Base-by-base conservation (phyloP, 176 grass and related monocot species). In the Echinochloa phyllopogon region DNA sequence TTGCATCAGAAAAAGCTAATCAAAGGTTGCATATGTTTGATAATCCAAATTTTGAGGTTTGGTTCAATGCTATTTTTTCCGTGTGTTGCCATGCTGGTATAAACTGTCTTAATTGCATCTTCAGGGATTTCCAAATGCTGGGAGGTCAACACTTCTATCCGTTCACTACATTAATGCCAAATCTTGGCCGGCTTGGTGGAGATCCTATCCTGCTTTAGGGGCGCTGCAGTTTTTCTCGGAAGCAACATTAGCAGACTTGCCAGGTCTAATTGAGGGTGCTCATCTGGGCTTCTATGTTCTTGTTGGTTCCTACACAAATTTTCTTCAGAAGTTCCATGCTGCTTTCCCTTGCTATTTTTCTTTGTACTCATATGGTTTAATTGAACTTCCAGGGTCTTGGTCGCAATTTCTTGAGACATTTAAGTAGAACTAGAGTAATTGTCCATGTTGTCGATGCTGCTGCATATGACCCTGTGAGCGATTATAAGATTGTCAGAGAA, bases 111-210 rank as follows among this genome's bases (percentile, higher is more conserved):
- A 49, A 43, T 57, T 78, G 16, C 65, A 59, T 64, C 49, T 82
- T 74, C 42, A 98, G 96, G 96, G 96, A 71, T 93, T 98, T 73
- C 96, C 96, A n/a, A 98, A 98, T 90, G 96, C 96, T 87, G 96
- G 96, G 75, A 98, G 95, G 80, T 98, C 93, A 81, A 98, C 96
- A 71, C 96, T 98, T 92, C 77, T 98, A 67, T 86, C 96, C 96
- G 43, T 98, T 98, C 60, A 95, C 96, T 78, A 98, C 96, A 40
- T 84, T 98, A 59, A 95, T 98, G 91, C 96, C 96, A 72, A 98
- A 98, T 88, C 91, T 98, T 86, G 96, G 96, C 33, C 85, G 96
- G 16, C 89, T 98, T 92, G 93, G 89, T 89, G 96, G 96, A 63
- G 96, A 98, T 83, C 91, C n/a, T n/a, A n/a, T n/a, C n/a, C 96